Conservation (phyloP, 345 rosid species). For the Chamaenerion angustifolium region DNA sequence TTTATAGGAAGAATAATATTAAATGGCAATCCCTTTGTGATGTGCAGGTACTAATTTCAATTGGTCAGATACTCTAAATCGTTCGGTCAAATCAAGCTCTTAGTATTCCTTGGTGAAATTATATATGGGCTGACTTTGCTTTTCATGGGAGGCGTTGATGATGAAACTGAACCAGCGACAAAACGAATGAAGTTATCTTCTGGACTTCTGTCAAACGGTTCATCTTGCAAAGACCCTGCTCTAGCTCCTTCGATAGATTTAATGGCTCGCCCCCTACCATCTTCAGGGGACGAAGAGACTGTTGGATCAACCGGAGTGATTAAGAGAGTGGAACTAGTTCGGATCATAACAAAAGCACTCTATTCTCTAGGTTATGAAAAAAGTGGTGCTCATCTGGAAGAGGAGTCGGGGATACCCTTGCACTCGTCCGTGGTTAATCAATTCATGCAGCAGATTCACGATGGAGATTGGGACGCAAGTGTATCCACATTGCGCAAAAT, state of each 20-base stretch:
- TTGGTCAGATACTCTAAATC: slow-evolving; percentile 10
- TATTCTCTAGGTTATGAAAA: slow-evolving; percentile 48
- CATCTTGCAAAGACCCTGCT: slow-evolving; percentile 19
- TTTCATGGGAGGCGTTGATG: slow-evolving; percentile 63
- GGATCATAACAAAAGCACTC: slow-evolving; percentile 39
- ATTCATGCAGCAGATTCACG: slow-evolving; percentile 33
- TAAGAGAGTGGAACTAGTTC: slow-evolving; percentile 43
- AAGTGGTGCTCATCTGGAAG: slow-evolving; percentile 47
- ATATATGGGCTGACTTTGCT: slow-evolving; percentile 53
- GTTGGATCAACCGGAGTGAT: slow-evolving; percentile 52
- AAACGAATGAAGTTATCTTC: slow-evolving; percentile 40
- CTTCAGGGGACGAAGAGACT: slow-evolving; percentile 42
- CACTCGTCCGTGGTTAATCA: slow-evolving; percentile 27
- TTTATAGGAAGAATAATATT: too few species aligned
- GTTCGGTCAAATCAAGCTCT: slow-evolving; percentile 2
- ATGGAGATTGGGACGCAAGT: slow-evolving; percentile 47
- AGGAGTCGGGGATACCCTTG: slow-evolving; percentile 52
- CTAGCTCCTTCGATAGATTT: slow-evolving; percentile 28
- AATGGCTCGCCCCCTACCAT: slow-evolving; percentile 50
- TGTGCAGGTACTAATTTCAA: slow-evolving; percentile 16
- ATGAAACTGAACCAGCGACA: slow-evolving; percentile 44
- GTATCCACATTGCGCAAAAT: slow-evolving; percentile 28
- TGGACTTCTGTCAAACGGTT: slow-evolving; percentile 31
- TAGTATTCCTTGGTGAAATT: slow-evolving; percentile 7
- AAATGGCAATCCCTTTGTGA: background rate